Percentiles rank a stretch among this genome's conserved stretches.
These are phyloP conservation scores for Trichophyton mentagrophytes DNA, from an alignment of 2,329 filamentous ascomycete species.

Conservation along the genomic window DNA sequence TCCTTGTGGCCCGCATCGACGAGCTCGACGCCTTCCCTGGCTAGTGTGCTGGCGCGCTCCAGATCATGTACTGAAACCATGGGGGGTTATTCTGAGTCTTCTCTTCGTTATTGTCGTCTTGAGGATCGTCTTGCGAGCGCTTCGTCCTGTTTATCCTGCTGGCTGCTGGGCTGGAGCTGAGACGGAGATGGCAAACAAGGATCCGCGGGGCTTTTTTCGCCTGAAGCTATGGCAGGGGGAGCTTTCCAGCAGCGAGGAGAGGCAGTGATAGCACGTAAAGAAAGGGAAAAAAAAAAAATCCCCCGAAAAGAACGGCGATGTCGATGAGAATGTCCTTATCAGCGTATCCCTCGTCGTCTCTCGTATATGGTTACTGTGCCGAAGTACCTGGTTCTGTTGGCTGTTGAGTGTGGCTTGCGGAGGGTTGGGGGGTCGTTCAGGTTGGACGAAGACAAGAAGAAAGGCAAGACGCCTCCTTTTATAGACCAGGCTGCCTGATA, in stretches of 20 bases:
- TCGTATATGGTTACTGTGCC: not conserved
- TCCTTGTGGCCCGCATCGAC: constrained; percentile 35
- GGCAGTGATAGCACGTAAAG: not conserved
- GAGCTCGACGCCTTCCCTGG: constrained; percentile 36
- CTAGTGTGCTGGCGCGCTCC: constrained; percentile 35
- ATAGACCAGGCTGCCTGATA: not conserved
- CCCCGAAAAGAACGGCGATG: not conserved
- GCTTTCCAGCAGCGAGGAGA: not conserved
- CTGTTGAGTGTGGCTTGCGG: not conserved
- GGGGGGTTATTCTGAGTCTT: constrained; percentile 18
- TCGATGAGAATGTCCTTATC: not conserved
- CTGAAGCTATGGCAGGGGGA: not conserved
- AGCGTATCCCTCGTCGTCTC: no score
- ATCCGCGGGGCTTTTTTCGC: not conserved
- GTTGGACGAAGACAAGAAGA: not conserved
- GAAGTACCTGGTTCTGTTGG: not conserved
- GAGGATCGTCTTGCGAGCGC: no score
- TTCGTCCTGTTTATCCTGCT: not conserved
- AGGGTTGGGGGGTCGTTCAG: not conserved
- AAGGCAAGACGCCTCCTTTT: not conserved
- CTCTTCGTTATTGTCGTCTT: not conserved
- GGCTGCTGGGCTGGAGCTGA: not conserved
- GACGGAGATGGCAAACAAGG: not conserved
- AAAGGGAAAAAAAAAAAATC: not conserved
- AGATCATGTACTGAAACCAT: constrained; percentile 33